Evolutionary conservation across 1,284 basidiomycete species (phyloP).

Genomic region (Xerocomus alliaceus): DNA sequence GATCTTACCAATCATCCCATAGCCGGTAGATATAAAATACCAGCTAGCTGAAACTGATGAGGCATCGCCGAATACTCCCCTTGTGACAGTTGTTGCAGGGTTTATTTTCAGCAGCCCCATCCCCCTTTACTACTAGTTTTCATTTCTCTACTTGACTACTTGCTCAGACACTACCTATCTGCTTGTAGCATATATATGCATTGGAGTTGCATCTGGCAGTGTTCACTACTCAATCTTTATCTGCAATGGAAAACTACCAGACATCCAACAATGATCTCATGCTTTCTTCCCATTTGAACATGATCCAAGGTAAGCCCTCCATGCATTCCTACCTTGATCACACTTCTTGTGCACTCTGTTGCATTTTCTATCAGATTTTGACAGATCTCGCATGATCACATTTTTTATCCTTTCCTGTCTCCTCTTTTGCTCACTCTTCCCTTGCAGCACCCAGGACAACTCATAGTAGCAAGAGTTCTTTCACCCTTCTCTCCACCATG

Average conservation of each 20-base stretch:
- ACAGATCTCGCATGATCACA: constrained; percentile 25
- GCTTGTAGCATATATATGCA: constrained; percentile 3
- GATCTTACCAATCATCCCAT: no score
- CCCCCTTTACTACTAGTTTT: not conserved
- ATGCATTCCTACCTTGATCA: constrained; percentile 13
- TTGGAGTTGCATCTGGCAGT: not conserved
- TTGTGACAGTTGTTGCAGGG: no score
- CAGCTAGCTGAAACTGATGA: no score
- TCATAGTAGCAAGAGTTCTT: not conserved
- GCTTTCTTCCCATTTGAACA: constrained; percentile 11
- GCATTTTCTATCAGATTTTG: constrained; percentile 12
- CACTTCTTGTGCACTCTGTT: constrained; percentile 13
- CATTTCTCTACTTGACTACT: not conserved
- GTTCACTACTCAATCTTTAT: not conserved
- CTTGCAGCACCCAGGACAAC: constrained; percentile 14
- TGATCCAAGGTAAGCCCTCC: constrained; percentile 39
- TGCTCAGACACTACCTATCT: not conserved
- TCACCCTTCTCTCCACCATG: not conserved
- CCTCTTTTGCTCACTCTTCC: constrained; percentile 11
- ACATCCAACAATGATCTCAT: constrained; percentile 20
- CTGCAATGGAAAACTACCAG: constrained; percentile 35
- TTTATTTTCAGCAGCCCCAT: no score
- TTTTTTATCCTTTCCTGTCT: not conserved
- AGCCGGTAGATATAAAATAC: no score
- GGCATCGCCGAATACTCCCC: no score